Base-by-base conservation (phyloP, 2,329 filamentous ascomycete genomes). In the Pseudonectria buxi region DNA sequence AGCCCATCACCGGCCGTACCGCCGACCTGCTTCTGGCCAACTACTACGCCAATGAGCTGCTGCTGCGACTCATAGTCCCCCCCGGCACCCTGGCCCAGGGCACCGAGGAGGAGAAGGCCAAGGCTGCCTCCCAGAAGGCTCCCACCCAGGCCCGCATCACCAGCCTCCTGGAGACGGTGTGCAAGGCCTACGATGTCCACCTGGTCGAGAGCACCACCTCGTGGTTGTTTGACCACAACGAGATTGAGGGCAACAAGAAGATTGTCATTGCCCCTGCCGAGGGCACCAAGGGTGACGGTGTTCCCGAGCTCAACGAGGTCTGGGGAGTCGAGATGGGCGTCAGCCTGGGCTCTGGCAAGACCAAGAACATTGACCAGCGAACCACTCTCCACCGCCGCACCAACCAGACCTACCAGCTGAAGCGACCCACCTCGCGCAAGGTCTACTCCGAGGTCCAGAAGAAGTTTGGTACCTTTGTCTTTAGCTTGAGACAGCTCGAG, bases 281-380 rank as follows among this genome's bases (percentile, higher is more conserved):
- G 55, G 86, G 86, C 47, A 80, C 84, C 58, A 94, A 88, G 71
- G 90, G 90, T 38, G 92, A 98, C 43, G 92, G 92, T 56, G 65
- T 79, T 39, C 85, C 92, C 39, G 90, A 94, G 57, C 69, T 94
- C 38, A 83, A 86, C 49, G 92, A 98, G 62, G 89, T 94, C 43
- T 98, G 92, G 92, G 92, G 92, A 64, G 86, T 98, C 36, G 92
- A 98, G 74, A 80, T 95, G 60, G 90, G 90, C 51, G 78, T 98
- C 58, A 92, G 85, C 65, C 70, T 92, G 54, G 89, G 89, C 47
- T 81, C 79, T 44, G 92, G 92, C 61, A 98, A 98, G 74, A 84
- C 94, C 65, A 98, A 96, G 82, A 82, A 73, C 51, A 72, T 95
- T 43, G 80, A 87, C 56, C 83, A 94, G 66, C 81, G 92, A 46